Percentiles rank a stretch among this genome's conserved stretches.
These are phyloP conservation scores for Rosa rugosa DNA, from an alignment of 306 rosid species.

Conservation along the genomic window DNA sequence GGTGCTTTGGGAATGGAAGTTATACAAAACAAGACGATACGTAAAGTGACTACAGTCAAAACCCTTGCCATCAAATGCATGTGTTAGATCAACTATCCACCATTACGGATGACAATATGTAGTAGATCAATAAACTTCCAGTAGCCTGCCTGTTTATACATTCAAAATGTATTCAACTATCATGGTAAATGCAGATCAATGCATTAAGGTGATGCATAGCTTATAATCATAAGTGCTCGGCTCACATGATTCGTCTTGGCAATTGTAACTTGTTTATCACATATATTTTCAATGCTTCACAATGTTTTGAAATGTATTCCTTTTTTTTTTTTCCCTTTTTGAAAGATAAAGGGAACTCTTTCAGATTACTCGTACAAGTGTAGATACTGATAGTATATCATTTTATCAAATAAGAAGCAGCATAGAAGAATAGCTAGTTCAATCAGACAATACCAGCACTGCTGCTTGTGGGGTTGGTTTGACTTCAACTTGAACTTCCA, in stretches of 20 bases:
- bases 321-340: background rate
- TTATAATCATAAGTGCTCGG: background rate
- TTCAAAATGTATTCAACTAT: background rate
- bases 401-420: slow-evolving; percentile 6
- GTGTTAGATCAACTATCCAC: background rate
- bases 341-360: background rate
- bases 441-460: slow-evolving; percentile 58
- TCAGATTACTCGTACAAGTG: background rate
- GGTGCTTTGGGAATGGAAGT: too few species aligned
- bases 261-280: background rate
- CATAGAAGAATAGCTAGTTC: slow-evolving; percentile 14
- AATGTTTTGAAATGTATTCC: background rate
- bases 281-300: background rate
- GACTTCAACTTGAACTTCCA: slow-evolving; percentile 35
- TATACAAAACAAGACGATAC: too few species aligned
- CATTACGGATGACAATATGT: background rate
- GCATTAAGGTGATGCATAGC: background rate
- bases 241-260: too few species aligned
- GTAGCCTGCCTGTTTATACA: too few species aligned
- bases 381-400: background rate
- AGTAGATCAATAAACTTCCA: too few species aligned
- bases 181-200: background rate
- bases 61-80: too few species aligned
- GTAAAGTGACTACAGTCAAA: too few species aligned
- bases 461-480: slow-evolving; percentile 75